Evolutionary conservation across 352 stramenopile genomes (phyloP), one percentile per base, ranked within the genome.

Genomic region (Ophiocytium majus): DNA sequence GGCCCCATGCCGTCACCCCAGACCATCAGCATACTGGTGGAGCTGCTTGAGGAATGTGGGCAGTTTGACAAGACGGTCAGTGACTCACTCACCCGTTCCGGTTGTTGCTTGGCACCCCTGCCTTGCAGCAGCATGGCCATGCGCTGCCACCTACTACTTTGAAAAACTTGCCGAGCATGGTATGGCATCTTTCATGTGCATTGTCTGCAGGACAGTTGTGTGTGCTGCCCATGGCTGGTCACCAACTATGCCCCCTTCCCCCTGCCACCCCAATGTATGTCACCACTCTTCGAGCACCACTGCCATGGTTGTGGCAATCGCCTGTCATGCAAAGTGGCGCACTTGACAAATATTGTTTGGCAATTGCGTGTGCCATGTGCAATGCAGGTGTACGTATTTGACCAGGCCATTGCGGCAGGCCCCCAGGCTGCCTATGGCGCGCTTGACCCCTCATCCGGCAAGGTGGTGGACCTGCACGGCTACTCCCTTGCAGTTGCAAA

Each of bases 311-410:
- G 10, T 76, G 33, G 10, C 17, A 19, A 36, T 76, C 10, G 64
- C 64, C 17, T 66, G 43, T 57, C 43, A 57, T 57, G 43, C 43
- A 57, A 14, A 17, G 64, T 17, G 64, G 5, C 64, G 17, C 64
- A 76, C 64, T 36, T 5, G 5, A 36, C 5, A 10, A 5, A 76
- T 10, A 14, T 5, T 36, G 35, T 14, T 23, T 10, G 28, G 31
- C 9, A 0, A 78, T 33, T 79, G 66, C 34, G 75, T 28, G 31
- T 49, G 36, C 34, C 19, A 49, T 28, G 28, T 83, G 19, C n/a
- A 31, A 35, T 81, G 50, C 57, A 86, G 83, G 83, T 86, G 9
- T 86, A 86, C 50, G 79, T 86, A 10, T 86, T 84, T 14, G 83
- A 86, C 23, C 36, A 63, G 32, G 28, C 80, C 5, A 78, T 86